phyloP scores from a whole-genome alignment of 176 grass and related monocot species.

The Chrysopogon serrulatus region DNA sequence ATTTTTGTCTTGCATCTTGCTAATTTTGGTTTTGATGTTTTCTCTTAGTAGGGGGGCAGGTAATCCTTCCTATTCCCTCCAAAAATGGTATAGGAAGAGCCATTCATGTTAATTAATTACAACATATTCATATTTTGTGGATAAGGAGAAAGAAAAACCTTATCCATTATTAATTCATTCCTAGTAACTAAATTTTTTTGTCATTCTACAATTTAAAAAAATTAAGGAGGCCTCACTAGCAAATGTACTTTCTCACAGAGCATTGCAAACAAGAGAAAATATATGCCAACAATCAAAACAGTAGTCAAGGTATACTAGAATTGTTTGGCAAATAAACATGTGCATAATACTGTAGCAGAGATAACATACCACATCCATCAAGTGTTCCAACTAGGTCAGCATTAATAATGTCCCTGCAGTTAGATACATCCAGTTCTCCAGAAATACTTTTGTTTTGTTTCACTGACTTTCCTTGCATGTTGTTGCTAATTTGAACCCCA shows the following conservation, averaged over 20 bases:
- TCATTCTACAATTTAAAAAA: not conserved
- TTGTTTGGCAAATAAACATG: not conserved
- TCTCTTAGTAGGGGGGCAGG: no score
- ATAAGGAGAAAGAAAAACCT: not conserved
- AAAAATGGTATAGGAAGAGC: not conserved
- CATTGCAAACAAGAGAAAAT: not conserved
- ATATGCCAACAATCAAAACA: not conserved
- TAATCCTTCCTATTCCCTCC: no score
- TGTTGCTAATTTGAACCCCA: not conserved
- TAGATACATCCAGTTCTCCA: not conserved
- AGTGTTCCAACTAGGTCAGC: not conserved
- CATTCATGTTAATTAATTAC: not conserved
- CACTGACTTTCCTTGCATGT: not conserved
- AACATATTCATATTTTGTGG: not conserved
- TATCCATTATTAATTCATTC: not conserved
- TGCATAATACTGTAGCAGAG: not conserved
- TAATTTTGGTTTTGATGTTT: not conserved
- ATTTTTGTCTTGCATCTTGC: not conserved
- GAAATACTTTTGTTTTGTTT: not conserved
- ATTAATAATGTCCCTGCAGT: not conserved
- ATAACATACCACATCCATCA: constrained; percentile 6
- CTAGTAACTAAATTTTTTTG: not conserved
- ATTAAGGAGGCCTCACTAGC: not conserved
- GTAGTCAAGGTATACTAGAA: not conserved
- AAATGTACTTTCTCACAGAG: not conserved